A percentile compares a stretch with the other conserved stretches of the same genome.
Evolutionary conservation across 1,139 yeast species (phyloP).

Genomic region (Sugiyamaella xylanicola): DNA sequence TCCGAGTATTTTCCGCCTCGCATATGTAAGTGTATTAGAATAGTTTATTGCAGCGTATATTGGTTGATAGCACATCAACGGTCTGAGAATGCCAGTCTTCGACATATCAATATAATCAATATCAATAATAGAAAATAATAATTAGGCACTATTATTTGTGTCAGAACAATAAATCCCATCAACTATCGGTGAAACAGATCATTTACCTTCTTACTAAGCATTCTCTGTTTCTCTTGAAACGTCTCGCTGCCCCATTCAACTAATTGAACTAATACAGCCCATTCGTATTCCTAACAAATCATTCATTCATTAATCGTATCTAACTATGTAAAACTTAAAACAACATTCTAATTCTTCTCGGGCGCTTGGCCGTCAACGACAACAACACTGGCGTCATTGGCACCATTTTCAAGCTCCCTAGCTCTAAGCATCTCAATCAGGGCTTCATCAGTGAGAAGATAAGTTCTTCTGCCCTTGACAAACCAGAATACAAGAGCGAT

Average conservation of each 20-base stretch:
- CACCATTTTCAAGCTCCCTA: slow-evolving; percentile 22
- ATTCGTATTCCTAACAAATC: not conserved
- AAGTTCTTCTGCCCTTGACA: slow-evolving; percentile 26
- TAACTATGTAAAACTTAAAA: not conserved
- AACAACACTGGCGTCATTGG: slow-evolving; percentile 1
- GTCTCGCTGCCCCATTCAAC: too few relatives aligned
- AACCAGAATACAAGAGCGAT: slow-evolving; percentile 28
- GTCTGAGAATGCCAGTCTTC: not conserved
- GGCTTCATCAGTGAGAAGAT: slow-evolving; percentile 28
- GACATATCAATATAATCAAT: too few relatives aligned
- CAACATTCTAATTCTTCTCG: slow-evolving; percentile 1
- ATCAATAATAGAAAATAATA: too few relatives aligned
- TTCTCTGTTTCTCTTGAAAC: not conserved
- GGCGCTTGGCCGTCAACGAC: slow-evolving; percentile 13
- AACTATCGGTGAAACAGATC: too few relatives aligned
- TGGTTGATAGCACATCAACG: too few relatives aligned
- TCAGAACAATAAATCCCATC: too few relatives aligned
- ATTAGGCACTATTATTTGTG: too few relatives aligned
- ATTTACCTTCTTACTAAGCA: too few relatives aligned
- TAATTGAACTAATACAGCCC: too few relatives aligned
- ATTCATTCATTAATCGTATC: slow-evolving; percentile 16
- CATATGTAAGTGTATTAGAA: too few relatives aligned
- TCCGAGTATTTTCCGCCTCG: not conserved
- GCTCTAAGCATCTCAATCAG: slow-evolving; percentile 24
- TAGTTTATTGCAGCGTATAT: too few relatives aligned